Conservation (phyloP, 768 basidiomycete species). For the Suillus bovinus region DNA sequence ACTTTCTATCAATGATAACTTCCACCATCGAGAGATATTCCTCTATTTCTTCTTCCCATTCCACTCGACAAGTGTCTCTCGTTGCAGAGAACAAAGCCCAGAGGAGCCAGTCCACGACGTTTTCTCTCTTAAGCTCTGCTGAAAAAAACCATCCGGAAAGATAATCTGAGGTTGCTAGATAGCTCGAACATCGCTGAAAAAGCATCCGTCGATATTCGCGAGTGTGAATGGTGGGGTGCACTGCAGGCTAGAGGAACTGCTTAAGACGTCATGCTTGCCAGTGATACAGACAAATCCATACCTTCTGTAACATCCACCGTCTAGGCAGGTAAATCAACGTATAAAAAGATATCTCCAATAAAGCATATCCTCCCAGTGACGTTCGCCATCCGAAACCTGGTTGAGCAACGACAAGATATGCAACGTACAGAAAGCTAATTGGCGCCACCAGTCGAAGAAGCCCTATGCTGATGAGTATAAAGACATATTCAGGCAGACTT, state of each 20-base stretch:
- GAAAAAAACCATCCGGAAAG: conserved; percentile 57
- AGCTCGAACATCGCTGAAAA: conserved; percentile 46
- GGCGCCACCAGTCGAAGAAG: conserved; percentile 51
- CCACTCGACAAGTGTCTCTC: conserved; percentile 28
- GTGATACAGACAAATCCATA: background rate
- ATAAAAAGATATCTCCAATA: conserved; percentile 51
- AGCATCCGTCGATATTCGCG: conserved; percentile 46
- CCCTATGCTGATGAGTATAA: conserved; percentile 48
- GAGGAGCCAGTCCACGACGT: conserved; percentile 60
- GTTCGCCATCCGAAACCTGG: background rate
- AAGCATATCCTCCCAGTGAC: conserved; percentile 35
- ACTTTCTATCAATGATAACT: conserved; percentile 36
- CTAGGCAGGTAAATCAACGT: conserved; percentile 50
- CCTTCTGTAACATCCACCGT: conserved; percentile 47
- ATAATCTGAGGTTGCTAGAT: conserved; percentile 25
- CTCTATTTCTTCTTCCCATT: conserved; percentile 53
- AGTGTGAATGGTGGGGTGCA: conserved; percentile 37
- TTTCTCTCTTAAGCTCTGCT: conserved; percentile 41
- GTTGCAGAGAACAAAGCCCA: conserved; percentile 60
- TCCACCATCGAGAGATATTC: conserved; percentile 47
- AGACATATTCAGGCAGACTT: conserved; percentile 50
- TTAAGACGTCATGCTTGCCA: background rate
- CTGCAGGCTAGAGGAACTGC: conserved; percentile 26
- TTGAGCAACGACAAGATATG: conserved; percentile 19
- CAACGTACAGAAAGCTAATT: conserved; percentile 42